Base-by-base conservation (phyloP, 2,329 filamentous ascomycete species). In the Cordyceps fumosorosea region DNA sequence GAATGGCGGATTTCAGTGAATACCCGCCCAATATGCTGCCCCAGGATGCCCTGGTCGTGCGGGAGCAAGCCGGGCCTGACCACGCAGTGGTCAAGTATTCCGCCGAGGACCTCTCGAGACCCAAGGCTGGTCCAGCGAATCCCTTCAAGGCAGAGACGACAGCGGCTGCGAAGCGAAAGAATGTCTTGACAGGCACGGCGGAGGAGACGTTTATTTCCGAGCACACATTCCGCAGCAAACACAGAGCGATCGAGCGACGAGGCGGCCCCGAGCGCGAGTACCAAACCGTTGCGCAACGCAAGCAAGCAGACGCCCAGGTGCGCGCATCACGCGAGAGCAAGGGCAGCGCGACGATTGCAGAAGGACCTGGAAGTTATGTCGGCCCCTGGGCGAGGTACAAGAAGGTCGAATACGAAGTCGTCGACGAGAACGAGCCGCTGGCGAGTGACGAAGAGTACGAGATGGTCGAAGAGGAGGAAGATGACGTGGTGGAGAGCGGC, bases 131-230 rank as follows among this genome's bases (percentile, higher is more conserved):
- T 0, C 90, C 90, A 42, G 76, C 81, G 26, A 93, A 93, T 70
- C 90, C 90, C 1, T 93, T 90, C 75, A 87, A 85, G 71, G 59
- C 56, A 34, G 59, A 56, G 18, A 81, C 87, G 32, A 75, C 80
- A 22, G 83, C 78, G 55, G 75, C 76, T 1, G 72, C 86, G 63
- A 93, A 93, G 75, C 86, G 90, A 64, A 93, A 93, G 71, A 93
- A 92, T 65, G 82, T 93, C 1, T 81, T 90, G 12, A 97, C 95
- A 0, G 95, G 95, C 12, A 89, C 85, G 69, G 95, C 95, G 2
- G 84, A 95, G 68, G 93, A 99, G 75, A 92, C 90, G 0, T 90
- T 85, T 67, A 86, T 99, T 66, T 96, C 91, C 74, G 95, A 98
- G 70, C 86, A 93, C 66, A 92, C 90, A 0, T 99, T 99, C 73